Base-by-base conservation (phyloP, 441 rosid genomes). In the Flueggea neowawraea region DNA sequence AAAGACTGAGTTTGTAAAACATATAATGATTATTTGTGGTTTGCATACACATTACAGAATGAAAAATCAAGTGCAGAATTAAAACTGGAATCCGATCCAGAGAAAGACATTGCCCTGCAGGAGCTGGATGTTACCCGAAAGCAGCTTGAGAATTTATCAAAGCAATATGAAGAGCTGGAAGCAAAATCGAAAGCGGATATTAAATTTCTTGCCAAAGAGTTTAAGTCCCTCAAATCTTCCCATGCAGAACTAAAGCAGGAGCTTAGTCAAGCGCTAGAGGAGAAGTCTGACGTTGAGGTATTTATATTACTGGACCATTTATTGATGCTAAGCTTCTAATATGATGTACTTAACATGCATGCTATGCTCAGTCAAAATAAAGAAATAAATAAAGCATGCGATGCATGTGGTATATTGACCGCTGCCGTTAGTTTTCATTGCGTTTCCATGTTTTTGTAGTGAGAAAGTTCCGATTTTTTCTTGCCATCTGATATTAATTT, bases 161-260 rank as follows among this genome's bases (percentile, higher is more conserved):
- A 75, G 74, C 84, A 58, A 69, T 80, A 87, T 53, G 86, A 82
- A 63, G 95, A 87, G 73, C 74, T 87, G 50, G 97, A 96, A 76
- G 84, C 84, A 67, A 93, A 93, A 79, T 90, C 97, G 16, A 96
- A 87, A 76, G 96, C 96, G 57, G 98, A 96, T 64, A 75, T 93
- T 56, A 96, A 86, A 82, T 76, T 87, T 81, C 98, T 96, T 63
- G 95, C 93, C 48, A 96, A 87, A 77, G 98, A 93, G 77, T 96
- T 93, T 47, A 96, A 96, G 75, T 75, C 88, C 63, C 85, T 96
- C 32, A 80, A 95, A 75, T 81, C 75, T 66, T 83, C 97, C 58
- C 93, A 85, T 64, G 69, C 71, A 70, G 82, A 79, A 77, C 66
- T 90, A 69, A 88, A 87, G 78, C 84, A 77, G 61, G 74, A 96